Conservation (phyloP, 2,329 filamentous ascomycete genomes). For the Chaetomium sp. region DNA sequence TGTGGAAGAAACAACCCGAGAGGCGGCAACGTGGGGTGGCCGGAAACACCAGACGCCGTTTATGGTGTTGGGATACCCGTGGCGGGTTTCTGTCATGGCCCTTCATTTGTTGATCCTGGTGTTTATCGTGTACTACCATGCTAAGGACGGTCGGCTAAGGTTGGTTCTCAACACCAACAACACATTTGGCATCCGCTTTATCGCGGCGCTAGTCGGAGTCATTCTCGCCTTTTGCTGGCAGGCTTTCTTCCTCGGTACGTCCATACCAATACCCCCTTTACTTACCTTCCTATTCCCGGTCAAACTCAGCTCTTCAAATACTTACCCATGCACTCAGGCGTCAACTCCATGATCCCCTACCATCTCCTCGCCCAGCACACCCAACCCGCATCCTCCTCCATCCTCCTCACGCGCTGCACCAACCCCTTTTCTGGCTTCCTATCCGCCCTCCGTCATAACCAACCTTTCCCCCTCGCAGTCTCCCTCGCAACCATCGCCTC, state of each 20-base stretch:
- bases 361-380: conserved; percentile 33
- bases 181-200: conserved; percentile 37
- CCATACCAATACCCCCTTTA: not conserved
- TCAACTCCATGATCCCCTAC: conserved; percentile 41
- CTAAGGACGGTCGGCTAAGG: conserved; percentile 19
- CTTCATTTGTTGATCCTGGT: not conserved
- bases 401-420: conserved; percentile 36
- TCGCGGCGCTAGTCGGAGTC: conserved; percentile 37
- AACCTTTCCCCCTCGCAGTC: conserved; percentile 36
- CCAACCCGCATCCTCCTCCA: conserved; percentile 32
- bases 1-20: not conserved
- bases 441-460: conserved; percentile 30
- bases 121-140: conserved; percentile 5
- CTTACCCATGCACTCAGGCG: conserved; percentile 28
- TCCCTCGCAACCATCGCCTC: conserved; percentile 39
- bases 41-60: conserved; percentile 26
- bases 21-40: not conserved
- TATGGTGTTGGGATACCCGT: conserved; percentile 31
- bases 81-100: conserved; percentile 22
- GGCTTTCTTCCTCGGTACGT: conserved; percentile 33
- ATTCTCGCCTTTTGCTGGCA: conserved; percentile 37
- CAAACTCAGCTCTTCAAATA: not conserved
- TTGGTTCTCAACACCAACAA: conserved; percentile 35
- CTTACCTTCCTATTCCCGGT: not conserved
- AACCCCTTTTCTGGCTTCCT: conserved; percentile 42